Evolutionary conservation across 495 filamentous ascomycete species (phyloP).

Genomic region (Lichenothelia convexa): DNA sequence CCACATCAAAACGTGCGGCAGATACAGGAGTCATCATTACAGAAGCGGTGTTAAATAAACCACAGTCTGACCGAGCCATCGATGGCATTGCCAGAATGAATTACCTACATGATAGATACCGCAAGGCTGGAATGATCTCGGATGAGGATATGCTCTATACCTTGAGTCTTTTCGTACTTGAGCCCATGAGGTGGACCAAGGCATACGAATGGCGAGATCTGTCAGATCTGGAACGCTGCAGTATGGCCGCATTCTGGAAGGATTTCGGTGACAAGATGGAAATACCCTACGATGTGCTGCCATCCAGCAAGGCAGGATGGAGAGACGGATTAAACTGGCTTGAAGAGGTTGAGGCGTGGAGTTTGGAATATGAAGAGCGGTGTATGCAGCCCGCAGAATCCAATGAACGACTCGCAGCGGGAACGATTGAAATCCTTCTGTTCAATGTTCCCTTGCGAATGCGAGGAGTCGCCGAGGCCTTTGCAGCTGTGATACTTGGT

Average conservation of each 20-base stretch:
- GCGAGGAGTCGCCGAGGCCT: neutral
- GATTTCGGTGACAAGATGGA: no score
- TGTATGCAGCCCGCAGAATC: no score
- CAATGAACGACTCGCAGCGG: no score
- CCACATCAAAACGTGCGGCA: constrained; percentile 5
- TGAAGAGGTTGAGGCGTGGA: constrained; percentile 43
- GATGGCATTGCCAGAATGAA: constrained; percentile 5
- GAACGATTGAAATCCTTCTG: no score
- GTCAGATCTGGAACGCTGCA: constrained; percentile 22
- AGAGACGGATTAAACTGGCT: constrained; percentile 44
- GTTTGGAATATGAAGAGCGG: constrained; percentile 42
- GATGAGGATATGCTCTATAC: constrained; percentile 26
- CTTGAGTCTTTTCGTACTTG: constrained; percentile 23
- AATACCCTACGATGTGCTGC: constrained; percentile 30
- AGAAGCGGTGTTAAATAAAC: constrained; percentile 3
- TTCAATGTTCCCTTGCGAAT: neutral
- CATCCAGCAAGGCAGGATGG: constrained; percentile 25
- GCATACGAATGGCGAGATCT: constrained; percentile 25
- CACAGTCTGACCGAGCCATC: neutral
- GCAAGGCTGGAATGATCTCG: constrained; percentile 14
- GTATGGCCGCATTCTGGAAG: constrained; percentile 24
- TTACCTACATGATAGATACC: constrained; percentile 2
- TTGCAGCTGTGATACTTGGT: neutral
- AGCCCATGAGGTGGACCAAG: constrained; percentile 23
- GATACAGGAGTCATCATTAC: constrained; percentile 4